phyloP scores from a whole-genome alignment of 2,329 filamentous ascomycete genomes.

The Diplodia intermedia region DNA sequence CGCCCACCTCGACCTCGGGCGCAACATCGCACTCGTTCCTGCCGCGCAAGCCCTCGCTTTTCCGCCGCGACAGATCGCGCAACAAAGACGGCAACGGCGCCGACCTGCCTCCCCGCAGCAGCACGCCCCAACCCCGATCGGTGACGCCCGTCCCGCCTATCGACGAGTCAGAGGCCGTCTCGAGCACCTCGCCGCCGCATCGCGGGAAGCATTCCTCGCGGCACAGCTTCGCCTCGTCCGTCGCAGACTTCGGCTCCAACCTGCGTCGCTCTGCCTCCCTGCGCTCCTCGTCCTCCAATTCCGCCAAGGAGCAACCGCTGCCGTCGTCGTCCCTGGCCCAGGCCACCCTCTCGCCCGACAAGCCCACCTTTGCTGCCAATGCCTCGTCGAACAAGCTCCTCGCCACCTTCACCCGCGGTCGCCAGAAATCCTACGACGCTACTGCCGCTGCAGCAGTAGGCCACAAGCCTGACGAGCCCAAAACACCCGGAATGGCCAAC shows the following conservation, averaged over 20 bases:
- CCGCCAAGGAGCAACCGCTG: conserved; percentile 40
- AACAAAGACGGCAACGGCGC: conserved; percentile 8
- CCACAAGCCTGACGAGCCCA: conserved; percentile 14
- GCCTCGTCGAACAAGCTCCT: conserved; percentile 46
- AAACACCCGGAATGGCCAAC: conserved; percentile 26
- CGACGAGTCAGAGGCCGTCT: conserved; percentile 31
- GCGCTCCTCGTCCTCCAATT: conserved; percentile 46
- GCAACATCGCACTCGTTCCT: conserved; percentile 26
- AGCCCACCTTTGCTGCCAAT: conserved; percentile 39
- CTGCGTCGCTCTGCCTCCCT: conserved; percentile 52
- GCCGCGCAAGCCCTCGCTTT: conserved; percentile 32
- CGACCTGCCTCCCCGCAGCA: conserved; percentile 29
- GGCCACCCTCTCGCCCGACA: conserved; percentile 49
- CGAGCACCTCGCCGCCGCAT: conserved; percentile 37
- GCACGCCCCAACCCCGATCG: conserved; percentile 27
- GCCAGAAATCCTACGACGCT: conserved; percentile 46
- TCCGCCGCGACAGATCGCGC: conserved; percentile 29
- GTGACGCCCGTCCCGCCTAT: conserved; percentile 32
- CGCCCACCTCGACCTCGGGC: conserved; percentile 17
- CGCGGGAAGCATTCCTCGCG: conserved; percentile 37
- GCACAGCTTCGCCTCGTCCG: conserved; percentile 43
- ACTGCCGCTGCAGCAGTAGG: conserved; percentile 38
- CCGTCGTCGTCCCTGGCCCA: conserved; percentile 38
- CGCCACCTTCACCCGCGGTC: conserved; percentile 46
- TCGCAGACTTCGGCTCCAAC: conserved; percentile 49